Evolutionary conservation across 1,284 basidiomycete genomes (phyloP), one percentile per base, ranked within the genome.

Genomic region (Fistulinella staudtii): DNA sequence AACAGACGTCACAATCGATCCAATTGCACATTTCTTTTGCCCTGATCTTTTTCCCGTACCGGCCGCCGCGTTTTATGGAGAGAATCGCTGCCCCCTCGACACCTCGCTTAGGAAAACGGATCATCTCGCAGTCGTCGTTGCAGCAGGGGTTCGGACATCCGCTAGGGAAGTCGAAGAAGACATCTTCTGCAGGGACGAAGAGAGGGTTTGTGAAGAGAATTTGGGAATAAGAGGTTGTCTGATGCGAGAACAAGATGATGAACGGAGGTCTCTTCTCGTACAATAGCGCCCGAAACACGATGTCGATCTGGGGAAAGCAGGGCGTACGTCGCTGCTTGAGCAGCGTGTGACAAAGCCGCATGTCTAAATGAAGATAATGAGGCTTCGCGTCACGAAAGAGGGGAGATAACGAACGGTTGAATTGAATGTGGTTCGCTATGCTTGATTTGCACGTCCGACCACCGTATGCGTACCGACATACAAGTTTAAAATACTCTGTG

Each of bases 71-170:
- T 57, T 77, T 80, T 53, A 83, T 70, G 27, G 79, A 71, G 21
- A 86, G 69, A 31, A 86, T 69, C 3, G 72, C 72, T 5, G 84
- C 84, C 5, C 67, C 71, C 44, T 79, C 77, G 15, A 75, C 55
- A 1, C 83, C 84, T 43, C 73, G 68, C 44, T 82, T 69, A 5
- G 83, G 83, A 54, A 86, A 86, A 37, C 84, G 77, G 53, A 86
- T 80, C 75, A 86, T 83, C 65, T 86, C 84, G 58, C 84, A 86
- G 57, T 86, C 82, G 51, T 86, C 84, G 25, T 76, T 82, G 60
- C 83, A 86, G 53, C 79, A 81, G 2, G 80, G 82, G 49, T 85
- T 86, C 22, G 81, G 82, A 52, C 84, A 86, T 17, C 83, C 84
- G 6, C 79, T 82, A 2, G 83, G 83, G 53, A 84, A 84, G 61